Evolutionary conservation across 495 filamentous ascomycete species (phyloP), one percentile per base, ranked within the genome.

Genomic region (Penicillium crystallinum): DNA sequence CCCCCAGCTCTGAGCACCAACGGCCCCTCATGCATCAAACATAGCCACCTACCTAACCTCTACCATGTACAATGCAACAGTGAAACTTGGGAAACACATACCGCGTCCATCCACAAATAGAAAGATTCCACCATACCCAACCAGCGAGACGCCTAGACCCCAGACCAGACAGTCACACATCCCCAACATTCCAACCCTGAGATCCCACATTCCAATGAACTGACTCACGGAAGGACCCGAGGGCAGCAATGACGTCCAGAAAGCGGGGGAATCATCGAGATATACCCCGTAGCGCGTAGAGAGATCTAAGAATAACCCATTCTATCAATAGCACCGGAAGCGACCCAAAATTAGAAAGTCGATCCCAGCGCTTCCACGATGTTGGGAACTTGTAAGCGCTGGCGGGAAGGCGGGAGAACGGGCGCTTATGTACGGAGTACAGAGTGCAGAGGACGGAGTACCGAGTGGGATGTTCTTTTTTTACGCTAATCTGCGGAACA

Each of bases 371-470:
- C 40, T 43, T 43, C 40, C 40, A 29, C n/a, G 9, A 29, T 29
- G 23, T 43, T 30, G 41, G 30, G 30, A 44, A n/a, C 11, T 17
- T 49, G 54, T 44, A 57, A 36, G 58, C 58, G 58, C 50, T 55
- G 49, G 57, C 57, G 54, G 51, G 54, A 49, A n/a, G 11, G 25
- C 25, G 51, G 36, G 21, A 27, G 6, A 1, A 12, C 15, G 46
- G 54, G 58, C 58, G 58, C 58, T 57, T 61, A 57, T 50, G 46
- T 52, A 53, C 2, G 17, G 37, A n/a, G 22, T 9, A 36, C n/a
- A n/a, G n/a, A n/a, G n/a, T n/a, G n/a, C n/a, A n/a, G n/a, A n/a
- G n/a, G n/a, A n/a, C n/a, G n/a, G n/a, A n/a, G n/a, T n/a, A n/a
- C n/a, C n/a, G n/a, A n/a, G n/a, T n/a, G n/a, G n/a, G n/a, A n/a